Base-by-base conservation (phyloP, 345 rosid species). In the Excoecaria cochinchinensis region DNA sequence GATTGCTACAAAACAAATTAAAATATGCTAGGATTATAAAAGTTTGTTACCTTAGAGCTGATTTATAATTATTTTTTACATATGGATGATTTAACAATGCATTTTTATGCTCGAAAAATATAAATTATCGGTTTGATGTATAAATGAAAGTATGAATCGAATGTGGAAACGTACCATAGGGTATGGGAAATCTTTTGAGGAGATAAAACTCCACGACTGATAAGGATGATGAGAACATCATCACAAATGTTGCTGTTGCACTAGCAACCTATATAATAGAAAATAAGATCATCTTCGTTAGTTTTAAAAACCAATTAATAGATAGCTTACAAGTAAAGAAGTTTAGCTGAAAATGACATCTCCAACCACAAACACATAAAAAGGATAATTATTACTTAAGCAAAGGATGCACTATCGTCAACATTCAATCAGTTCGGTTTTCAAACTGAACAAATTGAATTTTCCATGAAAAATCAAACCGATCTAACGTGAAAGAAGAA, bases 141-240 rank as follows among this genome's bases (percentile, higher is more conserved):
- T 31, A 31, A 31, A 31, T 31, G 31, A 31, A 31, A 31, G 31
- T 31, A 31, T 31, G 46, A 19, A 21, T 17, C 10, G 15, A 61
- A 11, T 10, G 39, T 15, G 14, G 53, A 55, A 16, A 71, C 8
- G 21, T 82, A 86, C 99, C 98, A 44, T 80, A 95, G 17, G 98
- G 99, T 58, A 95, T 91, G 6, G 99, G 99, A 77, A 95, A 95
- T 74, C 99, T 86, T 77, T 93, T 87, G 55, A 95, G 98, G 71
- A 95, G 83, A 77, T 93, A 95, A 55, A 95, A 95, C 85, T 95
- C 99, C 25, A 91, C 94, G 31, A 95, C 99, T 1, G 99, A 95
- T 77, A 95, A 83, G 47, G 99, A 92, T 24, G 99, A 92, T 9
- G 99, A 95, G 81, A 89, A 95, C 94, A 93, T 88, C 99, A 95